Percentiles rank a stretch among this genome's conserved stretches.
These are phyloP conservation scores for Yamadazyma olivae DNA, from an alignment of 805 yeast species.

Conservation along the genomic window DNA sequence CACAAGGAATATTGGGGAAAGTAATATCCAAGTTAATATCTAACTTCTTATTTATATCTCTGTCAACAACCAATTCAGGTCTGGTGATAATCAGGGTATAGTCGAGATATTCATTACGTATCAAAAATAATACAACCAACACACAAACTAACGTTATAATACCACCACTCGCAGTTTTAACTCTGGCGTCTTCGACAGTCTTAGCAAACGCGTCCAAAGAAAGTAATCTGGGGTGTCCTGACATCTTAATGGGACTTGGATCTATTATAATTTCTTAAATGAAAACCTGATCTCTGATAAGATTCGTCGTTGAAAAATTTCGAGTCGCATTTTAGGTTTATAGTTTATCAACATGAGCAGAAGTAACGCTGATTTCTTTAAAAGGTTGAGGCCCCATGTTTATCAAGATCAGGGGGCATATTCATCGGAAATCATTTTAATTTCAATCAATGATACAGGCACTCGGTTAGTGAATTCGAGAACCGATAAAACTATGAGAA, in stretches of 20 bases:
- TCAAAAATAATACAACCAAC: conserved; percentile 55
- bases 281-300: not conserved
- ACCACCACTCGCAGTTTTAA: conserved; percentile 89
- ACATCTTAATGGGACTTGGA: too few relatives aligned
- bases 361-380: conserved; percentile 15
- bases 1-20: conserved; percentile 87
- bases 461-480: conserved; percentile 40
- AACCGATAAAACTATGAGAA: conserved; percentile 40
- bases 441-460: conserved; percentile 42
- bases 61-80: conserved; percentile 87
- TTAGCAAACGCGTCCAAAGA: conserved; percentile 89
- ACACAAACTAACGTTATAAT: conserved; percentile 74
- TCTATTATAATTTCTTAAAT: too few relatives aligned
- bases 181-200: conserved; percentile 89
- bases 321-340: not conserved
- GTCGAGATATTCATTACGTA: conserved; percentile 72
- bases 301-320: conserved; percentile 4
- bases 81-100: conserved; percentile 64
- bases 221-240: conserved; percentile 39
- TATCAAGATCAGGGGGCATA: conserved; percentile 7
- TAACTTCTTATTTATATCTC: conserved; percentile 70
- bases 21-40: conserved; percentile 78
- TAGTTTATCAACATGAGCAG: not conserved
- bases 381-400: conserved; percentile 15
- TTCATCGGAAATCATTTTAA: conserved; percentile 28